These are phyloP conservation scores for Fusarium sp. DNA, from an alignment of 2,329 filamentous ascomycete genomes.

Conservation along the genomic window DNA sequence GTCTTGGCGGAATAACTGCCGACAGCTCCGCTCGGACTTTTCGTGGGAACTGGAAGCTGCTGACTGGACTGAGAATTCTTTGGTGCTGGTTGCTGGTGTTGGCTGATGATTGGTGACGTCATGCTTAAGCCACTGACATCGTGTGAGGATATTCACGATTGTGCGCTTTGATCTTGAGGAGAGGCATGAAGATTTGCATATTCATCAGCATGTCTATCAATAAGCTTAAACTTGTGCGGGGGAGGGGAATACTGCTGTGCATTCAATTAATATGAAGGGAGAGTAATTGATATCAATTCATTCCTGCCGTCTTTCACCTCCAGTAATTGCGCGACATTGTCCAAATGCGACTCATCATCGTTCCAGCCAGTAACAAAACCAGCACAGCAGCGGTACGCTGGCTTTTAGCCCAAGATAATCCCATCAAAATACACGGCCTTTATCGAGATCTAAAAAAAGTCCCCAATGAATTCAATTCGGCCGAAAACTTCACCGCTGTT, in stretches of 20 bases:
- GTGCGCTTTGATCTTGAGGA: neutral
- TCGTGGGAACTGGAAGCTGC: too few relatives aligned
- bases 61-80: neutral
- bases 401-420: conserved; percentile 35
- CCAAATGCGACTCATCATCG: neutral
- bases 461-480: conserved; percentile 14
- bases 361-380: conserved; percentile 44
- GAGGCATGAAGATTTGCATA: neutral
- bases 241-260: accelerated
- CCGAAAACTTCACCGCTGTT: conserved; percentile 45
- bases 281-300: neutral
- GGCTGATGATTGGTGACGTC: neutral
- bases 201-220: neutral
- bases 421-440: conserved; percentile 40
- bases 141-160: neutral
- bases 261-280: neutral
- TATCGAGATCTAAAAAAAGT: conserved; percentile 49
- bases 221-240: neutral
- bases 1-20: conserved; percentile 7
- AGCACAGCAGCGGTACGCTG: conserved; percentile 47
- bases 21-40: neutral
- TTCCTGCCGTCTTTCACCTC: too few relatives aligned
- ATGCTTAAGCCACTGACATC: conserved; percentile 6
- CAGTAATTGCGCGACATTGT: too few relatives aligned
- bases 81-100: neutral